Evolutionary conservation across 2,329 filamentous ascomycete species (phyloP).

Genomic region (Leptographium galeiforme): DNA sequence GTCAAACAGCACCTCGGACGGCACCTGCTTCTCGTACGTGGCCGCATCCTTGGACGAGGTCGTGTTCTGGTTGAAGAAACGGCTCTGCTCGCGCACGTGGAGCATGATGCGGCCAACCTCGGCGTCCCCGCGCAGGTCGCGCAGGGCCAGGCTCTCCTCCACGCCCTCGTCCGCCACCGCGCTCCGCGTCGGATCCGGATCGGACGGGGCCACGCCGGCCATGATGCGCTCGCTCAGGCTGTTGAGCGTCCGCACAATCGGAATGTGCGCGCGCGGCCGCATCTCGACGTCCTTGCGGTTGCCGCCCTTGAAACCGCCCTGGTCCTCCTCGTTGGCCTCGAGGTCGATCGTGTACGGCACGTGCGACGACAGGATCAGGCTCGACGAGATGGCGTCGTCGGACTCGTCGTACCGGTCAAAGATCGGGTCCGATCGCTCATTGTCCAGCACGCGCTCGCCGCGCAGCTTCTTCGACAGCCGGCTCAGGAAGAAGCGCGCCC

Average conservation of each 20-base stretch:
- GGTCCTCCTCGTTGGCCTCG: conserved; percentile 88
- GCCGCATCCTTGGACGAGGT: conserved; percentile 29
- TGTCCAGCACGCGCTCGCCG: conserved; percentile 72
- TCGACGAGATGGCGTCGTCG: conserved; percentile 46
- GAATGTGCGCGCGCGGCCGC: conserved; percentile 68
- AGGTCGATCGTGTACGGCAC: conserved; percentile 86
- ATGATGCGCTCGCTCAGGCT: conserved; percentile 87
- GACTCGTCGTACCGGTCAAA: conserved; percentile 73
- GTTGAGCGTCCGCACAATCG: conserved; percentile 81
- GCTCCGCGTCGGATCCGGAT: conserved; percentile 51
- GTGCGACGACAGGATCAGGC: conserved; percentile 44
- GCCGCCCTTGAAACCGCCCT: conserved; percentile 67
- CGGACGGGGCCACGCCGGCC: conserved; percentile 69
- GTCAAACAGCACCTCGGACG: conserved; percentile 50
- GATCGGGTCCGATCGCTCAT: conserved; percentile 61
- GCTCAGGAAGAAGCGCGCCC: conserved; percentile 88
- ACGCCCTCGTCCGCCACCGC: conserved; percentile 59
- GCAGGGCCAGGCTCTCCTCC: conserved; percentile 61
- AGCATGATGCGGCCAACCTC: conserved; percentile 69
- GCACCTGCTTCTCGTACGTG: conserved; percentile 56
- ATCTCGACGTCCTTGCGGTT: conserved; percentile 86
- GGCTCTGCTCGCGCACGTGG: conserved; percentile 76
- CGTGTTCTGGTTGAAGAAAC: conserved; percentile 55
- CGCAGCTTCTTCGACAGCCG: conserved; percentile 81
- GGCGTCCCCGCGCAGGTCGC: conserved; percentile 63